Percentiles rank a stretch among this genome's conserved stretches.
These are phyloP conservation scores for Xerocomus spinulosus DNA, from an alignment of 768 basidiomycete species.

Conservation along the genomic window DNA sequence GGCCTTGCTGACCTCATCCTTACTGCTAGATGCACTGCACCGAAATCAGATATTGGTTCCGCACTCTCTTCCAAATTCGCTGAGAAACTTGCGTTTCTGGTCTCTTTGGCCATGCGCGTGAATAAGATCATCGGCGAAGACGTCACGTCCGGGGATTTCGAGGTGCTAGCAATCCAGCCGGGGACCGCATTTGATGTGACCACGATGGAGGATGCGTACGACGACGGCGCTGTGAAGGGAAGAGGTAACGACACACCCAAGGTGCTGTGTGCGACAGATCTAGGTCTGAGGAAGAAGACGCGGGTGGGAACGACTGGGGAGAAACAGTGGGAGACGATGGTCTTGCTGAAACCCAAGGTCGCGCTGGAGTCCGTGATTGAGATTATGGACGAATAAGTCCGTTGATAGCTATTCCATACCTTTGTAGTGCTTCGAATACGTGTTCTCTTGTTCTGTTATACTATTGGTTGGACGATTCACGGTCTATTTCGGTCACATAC, in stretches of 20 bases:
- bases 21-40: constrained; percentile 22
- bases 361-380: constrained; percentile 36
- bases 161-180: constrained; percentile 26
- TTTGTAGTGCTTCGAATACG: no score
- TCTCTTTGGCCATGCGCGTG: constrained; percentile 43
- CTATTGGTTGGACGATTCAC: no score
- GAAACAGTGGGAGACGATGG: constrained; percentile 29
- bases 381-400: constrained; percentile 33
- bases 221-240: constrained; percentile 19
- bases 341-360: constrained; percentile 37
- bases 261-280: constrained; percentile 36
- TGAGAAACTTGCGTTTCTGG: constrained; percentile 39
- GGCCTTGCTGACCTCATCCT: constrained; percentile 29
- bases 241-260: constrained; percentile 4
- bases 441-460: no score
- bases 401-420: no score
- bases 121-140: constrained; percentile 36
- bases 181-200: constrained; percentile 21
- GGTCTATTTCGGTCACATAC: no score
- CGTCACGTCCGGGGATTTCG: constrained; percentile 30
- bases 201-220: constrained; percentile 32
- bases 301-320: constrained; percentile 23
- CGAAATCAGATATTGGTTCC: constrained; percentile 31
- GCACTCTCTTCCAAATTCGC: constrained; percentile 41
- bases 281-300: constrained; percentile 33